These are phyloP conservation scores for Cicer yamashitae DNA, from an alignment of 306 rosid species.

Conservation along the genomic window DNA sequence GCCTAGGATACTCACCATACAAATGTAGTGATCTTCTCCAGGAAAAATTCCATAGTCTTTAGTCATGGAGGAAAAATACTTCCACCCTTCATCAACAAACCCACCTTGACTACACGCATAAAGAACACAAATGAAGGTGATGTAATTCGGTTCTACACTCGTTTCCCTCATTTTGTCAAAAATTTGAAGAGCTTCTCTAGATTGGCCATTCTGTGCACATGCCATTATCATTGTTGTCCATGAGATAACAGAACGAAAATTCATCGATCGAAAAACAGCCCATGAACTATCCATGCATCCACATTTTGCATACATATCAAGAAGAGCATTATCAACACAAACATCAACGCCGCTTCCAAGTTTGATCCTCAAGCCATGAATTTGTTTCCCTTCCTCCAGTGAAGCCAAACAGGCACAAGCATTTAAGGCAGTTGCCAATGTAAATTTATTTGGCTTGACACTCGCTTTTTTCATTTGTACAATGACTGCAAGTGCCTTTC, in stretches of 20 bases:
- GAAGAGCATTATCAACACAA: slow-evolving; percentile 79
- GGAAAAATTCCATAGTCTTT: slow-evolving; percentile 61
- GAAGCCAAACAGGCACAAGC: slow-evolving; percentile 72
- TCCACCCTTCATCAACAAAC: slow-evolving; percentile 68
- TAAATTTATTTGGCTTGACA: slow-evolving; percentile 66
- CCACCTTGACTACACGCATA: slow-evolving; percentile 86
- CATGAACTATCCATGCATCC: slow-evolving; percentile 67
- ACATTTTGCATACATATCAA: slow-evolving; percentile 89
- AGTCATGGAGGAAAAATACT: slow-evolving; percentile 64
- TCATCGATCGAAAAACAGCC: slow-evolving; percentile 57
- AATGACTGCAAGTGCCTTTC: slow-evolving; percentile 61
- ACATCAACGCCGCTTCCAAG: slow-evolving; percentile 66
- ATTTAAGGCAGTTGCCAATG: slow-evolving; percentile 74
- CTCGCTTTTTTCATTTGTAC: slow-evolving; percentile 56
- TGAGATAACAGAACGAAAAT: slow-evolving; percentile 63
- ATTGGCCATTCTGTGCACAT: slow-evolving; percentile 69
- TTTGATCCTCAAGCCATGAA: slow-evolving; percentile 73
- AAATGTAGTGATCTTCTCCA: slow-evolving; percentile 76
- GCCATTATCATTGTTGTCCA: slow-evolving; percentile 89
- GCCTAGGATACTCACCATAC: slow-evolving; percentile 79
- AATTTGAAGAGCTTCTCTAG: slow-evolving; percentile 67
- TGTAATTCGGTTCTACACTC: slow-evolving; percentile 60
- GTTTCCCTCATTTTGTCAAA: slow-evolving; percentile 68
- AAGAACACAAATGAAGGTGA: slow-evolving; percentile 75
- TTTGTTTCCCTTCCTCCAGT: slow-evolving; percentile 72